Evolutionary conservation across 2,329 filamentous ascomycete species (phyloP), one percentile per base, ranked within the genome.

Genomic region (Aurifilum marmelostoma): DNA sequence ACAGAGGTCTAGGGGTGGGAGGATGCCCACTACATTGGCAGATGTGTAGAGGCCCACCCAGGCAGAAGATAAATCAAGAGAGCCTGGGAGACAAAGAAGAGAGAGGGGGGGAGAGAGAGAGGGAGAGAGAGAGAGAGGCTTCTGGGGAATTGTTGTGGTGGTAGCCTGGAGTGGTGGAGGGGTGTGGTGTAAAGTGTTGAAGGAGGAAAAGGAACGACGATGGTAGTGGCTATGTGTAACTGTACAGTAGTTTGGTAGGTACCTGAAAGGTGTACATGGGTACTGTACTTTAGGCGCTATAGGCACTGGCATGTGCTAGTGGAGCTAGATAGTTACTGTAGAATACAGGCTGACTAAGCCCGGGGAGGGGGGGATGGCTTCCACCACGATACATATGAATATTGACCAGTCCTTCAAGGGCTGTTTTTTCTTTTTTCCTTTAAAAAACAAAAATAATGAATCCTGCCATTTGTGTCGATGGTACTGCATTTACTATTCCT

Each of bases 21-120:
- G n/a, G 34, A 7, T 52, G 34, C 52, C 64, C 54, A 37, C 52
- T 66, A 54, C 67, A 66, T 71, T n/a, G 43, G 64, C 34, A 37
- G 39, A 12, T 41, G 18, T 32, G 64, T 62, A 47, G 11, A 61
- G 34, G 34, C 29, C 41, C 32, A 24, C 32, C 6, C 37, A 39
- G 37, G 37, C 37, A 61, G 59, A 41, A 41, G 24, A 21, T 5
- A 5, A 39, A 11, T 39, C 50, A 29, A 24, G 41, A 21, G 41
- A 21, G 50, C 24, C 50, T 29, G 50, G 32, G 24, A 56, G 27
- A 34, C 4, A 34, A 34, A 8, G 8, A 34, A 8, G 8, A 8
- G 34, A 34, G 34, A 34, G 8, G 34, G 8, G 34, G 34, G 8
- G 34, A 34, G 34, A 8, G 8, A 34, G 34, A 29, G 27, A 56